Base-by-base conservation (phyloP, 2,329 filamentous ascomycete genomes). In the Cladosporium sp. region DNA sequence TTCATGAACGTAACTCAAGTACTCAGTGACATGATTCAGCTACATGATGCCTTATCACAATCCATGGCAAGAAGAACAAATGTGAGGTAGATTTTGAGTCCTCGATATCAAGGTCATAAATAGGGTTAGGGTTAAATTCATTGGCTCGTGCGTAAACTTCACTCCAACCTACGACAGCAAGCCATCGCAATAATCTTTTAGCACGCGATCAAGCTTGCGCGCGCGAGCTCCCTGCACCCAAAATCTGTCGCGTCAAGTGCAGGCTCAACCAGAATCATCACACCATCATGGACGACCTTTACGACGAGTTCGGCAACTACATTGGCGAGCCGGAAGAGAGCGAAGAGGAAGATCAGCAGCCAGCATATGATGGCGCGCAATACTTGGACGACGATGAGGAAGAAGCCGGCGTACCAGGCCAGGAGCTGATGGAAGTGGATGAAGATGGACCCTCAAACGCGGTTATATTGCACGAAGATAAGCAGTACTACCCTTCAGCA, bases 231-330 rank as follows among this genome's bases (percentile, higher is more conserved):
- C 22, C 9, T 27, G 9, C 22, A n/a, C 13, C n/a, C 12, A 35
- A 7, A n/a, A n/a, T 27, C 20, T 20, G 39, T 27, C 39, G 39
- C 20, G 39, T 25, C 11, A 13, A 15, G n/a, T 15, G 22, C 5
- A 12, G 8, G 27, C 19, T 18, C 19, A 1, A 12, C 36, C 8
- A 5, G 12, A 12, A 13, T 1, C 6, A n/a, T 16, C 54, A 50
- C 53, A 55, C 57, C 65, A 72, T 62, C 62, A 93, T 95, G 90
- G 91, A 96, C 76, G 91, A 96, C 72, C 83, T 96, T 62, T 96
- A 97, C 69, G 92, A 97, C 74, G 92, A 97, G 88, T 97, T 97
- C 74, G 92, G 92, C 65, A 97, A 97, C 75, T 97, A 93, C 72
- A 95, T 97, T 67, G 93, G 93, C 66, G 93, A 96, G 71, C 88